Evolutionary conservation across 2,329 filamentous ascomycete species (phyloP), one percentile per base, ranked within the genome.

Genomic region (Trematosphaeria pertusa): DNA sequence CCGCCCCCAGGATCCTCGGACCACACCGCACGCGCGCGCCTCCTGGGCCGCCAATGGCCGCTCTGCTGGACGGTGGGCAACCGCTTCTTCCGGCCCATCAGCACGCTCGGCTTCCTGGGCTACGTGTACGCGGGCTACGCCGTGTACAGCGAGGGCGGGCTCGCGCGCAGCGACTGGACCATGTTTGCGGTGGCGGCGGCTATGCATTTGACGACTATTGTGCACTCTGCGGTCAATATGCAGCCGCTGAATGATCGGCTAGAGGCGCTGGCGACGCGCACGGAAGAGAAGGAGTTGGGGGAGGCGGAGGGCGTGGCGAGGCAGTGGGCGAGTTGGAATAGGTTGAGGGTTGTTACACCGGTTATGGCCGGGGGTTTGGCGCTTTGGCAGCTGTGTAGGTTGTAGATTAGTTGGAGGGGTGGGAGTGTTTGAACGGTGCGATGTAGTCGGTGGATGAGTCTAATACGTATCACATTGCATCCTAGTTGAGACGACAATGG

Each of bases 201-300:
- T 4, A 74, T 75, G 61, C 78, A 80, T 46, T 52, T 80, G 20
- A 65, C 73, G 20, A 78, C 74, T 0, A 74, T 80, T 31, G 50
- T 80, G n/a, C 77, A 80, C 48, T 77, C 74, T 10, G 77, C 77
- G 2, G 43, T 76, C 14, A 80, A 80, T 48, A 78, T 80, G 77
- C 77, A 80, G 70, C 77, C 77, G 18, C 54, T 80, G 53, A 80
- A 81, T 45, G 72, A 74, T 46, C 75, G 75, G 61, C 48, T 80
- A n/a, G 74, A 76, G 46, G 73, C 68, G 12, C 59, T 79, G 43
- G 69, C 51, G 19, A 70, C 45, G 48, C 61, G 62, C 33, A 58
- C 61, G 14, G 53, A 54, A 4, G 66, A 62, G 31, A 66, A 69
- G 49, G 67, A 71, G 42, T 43, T 70, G 48, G 52, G 48, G 1